Conservation (phyloP, 176 grass and related monocot genomes). For the Alopecurus myosuroides region DNA sequence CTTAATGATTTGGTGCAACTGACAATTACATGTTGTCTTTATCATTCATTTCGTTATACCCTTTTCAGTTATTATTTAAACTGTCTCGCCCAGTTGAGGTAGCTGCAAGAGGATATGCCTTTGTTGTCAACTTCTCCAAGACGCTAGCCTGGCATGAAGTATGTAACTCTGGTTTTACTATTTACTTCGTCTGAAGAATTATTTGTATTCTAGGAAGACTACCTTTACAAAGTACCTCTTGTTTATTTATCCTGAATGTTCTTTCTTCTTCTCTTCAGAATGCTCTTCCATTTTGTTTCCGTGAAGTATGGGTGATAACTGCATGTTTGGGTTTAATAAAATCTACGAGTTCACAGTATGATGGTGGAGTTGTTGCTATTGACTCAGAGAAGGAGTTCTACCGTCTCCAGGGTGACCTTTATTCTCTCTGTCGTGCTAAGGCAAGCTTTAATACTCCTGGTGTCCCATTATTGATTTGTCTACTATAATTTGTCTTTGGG, state of each 20-base stretch:
- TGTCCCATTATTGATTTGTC: not conserved
- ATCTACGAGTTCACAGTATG: constrained; percentile 55
- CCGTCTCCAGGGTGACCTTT: constrained; percentile 88
- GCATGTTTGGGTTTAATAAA: constrained; percentile 84
- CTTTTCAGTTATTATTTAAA: constrained; percentile 90
- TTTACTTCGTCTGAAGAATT: constrained; percentile 12
- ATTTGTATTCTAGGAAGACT: constrained; percentile 26
- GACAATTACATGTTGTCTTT: not conserved
- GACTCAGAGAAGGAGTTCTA: constrained; percentile 93
- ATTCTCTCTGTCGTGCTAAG: constrained; percentile 91
- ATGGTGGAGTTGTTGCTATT: constrained; percentile 58
- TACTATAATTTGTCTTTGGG: not conserved
- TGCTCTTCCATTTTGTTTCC: constrained; percentile 88
- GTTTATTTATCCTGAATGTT: constrained; percentile 2
- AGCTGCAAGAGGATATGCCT: constrained; percentile 84
- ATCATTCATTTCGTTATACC: constrained; percentile 20
- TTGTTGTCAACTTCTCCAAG: constrained; percentile 92
- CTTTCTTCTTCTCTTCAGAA: constrained; percentile 54
- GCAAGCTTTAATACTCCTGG: constrained; percentile 34
- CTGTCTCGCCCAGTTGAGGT: constrained; percentile 76
- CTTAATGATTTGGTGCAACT: not conserved
- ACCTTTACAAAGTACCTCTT: constrained; percentile 8
- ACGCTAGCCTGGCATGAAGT: constrained; percentile 85
- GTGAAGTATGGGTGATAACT: constrained; percentile 96
- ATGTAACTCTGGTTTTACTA: constrained; percentile 30